Percentiles rank a stretch among this genome's conserved stretches.
These are phyloP conservation scores for Blastosporella zonata DNA, from an alignment of 1,284 basidiomycete genomes.

Conservation along the genomic window DNA sequence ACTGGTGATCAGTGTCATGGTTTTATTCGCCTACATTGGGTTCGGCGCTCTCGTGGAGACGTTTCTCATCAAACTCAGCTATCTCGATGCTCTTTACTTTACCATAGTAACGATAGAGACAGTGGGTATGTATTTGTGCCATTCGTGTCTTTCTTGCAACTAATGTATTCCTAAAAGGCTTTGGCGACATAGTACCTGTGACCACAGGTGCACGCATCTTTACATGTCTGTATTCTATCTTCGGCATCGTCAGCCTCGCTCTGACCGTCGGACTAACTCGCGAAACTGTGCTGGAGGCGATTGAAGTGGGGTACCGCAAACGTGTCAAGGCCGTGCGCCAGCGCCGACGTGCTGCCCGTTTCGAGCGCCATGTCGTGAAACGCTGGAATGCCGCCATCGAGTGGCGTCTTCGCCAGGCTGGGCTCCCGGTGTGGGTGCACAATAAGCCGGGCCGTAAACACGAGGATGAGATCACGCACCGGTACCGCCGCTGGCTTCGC, in stretches of 20 bases:
- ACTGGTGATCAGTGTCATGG: slow-evolving; percentile 74
- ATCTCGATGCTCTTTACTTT: slow-evolving; percentile 71
- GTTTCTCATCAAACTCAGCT: slow-evolving; percentile 56
- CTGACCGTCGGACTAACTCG: slow-evolving; percentile 65
- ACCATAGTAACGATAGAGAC: slow-evolving; percentile 70
- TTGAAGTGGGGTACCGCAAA: slow-evolving; percentile 58
- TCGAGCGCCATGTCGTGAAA: slow-evolving; percentile 39
- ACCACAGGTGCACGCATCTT: slow-evolving; percentile 51
- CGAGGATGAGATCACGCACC: slow-evolving; percentile 10
- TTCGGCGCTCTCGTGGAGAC: slow-evolving; percentile 62
- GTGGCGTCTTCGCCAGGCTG: slow-evolving; percentile 51
- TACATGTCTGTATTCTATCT: slow-evolving; percentile 51
- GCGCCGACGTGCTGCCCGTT: slow-evolving; percentile 30
- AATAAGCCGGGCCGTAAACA: slow-evolving; percentile 23
- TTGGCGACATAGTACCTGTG: slow-evolving; percentile 70
- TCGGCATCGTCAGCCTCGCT: slow-evolving; percentile 64
- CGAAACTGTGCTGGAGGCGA: slow-evolving; percentile 69
- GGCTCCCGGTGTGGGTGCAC: slow-evolving; percentile 50
- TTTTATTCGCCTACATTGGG: slow-evolving; percentile 71
- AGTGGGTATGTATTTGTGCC: slow-evolving; percentile 42
- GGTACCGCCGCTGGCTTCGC: slow-evolving; percentile 10
- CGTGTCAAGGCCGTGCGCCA: slow-evolving; percentile 42
- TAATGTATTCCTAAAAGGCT: slow-evolving; percentile 36
- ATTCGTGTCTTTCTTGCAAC: slow-evolving; percentile 1
- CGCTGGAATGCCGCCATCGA: slow-evolving; percentile 59